Evolutionary conservation across 169 alveolate species (phyloP).

Genomic region (Neospora caninum): DNA sequence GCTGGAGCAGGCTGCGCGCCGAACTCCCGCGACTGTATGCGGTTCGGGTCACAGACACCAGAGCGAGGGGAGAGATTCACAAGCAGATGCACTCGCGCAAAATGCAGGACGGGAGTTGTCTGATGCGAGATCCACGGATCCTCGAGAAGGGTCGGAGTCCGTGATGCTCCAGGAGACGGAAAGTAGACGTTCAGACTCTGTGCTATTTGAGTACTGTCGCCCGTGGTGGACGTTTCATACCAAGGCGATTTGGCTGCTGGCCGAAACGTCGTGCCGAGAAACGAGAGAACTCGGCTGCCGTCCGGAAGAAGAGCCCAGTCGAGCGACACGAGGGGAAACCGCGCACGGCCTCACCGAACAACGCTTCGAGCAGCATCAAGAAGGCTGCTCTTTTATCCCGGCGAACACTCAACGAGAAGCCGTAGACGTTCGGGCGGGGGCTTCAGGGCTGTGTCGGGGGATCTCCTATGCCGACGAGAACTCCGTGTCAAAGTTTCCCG

Average conservation of each 20-base stretch:
- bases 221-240: slow-evolving; percentile 65
- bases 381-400: background rate
- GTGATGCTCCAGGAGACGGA: background rate
- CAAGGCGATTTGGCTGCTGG: slow-evolving; percentile 47
- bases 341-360: background rate
- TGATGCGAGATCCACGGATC: too few relatives aligned
- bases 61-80: background rate
- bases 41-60: background rate
- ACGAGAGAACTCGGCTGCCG: background rate
- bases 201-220: slow-evolving; percentile 49
- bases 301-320: background rate
- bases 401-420: background rate
- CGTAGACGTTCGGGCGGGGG: too few relatives aligned
- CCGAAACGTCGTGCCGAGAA: background rate
- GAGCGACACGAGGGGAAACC: background rate
- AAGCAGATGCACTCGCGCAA: background rate
- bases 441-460: too few relatives aligned
- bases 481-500: too few relatives aligned
- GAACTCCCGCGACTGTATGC: background rate
- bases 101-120: too few relatives aligned
- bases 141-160: background rate
- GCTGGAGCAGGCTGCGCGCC: background rate
- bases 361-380: background rate
- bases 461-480: too few relatives aligned
- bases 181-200: background rate